Percentiles rank a stretch among this genome's conserved stretches.
Evolutionary conservation across 2,329 filamentous ascomycete species (phyloP).

Genomic region (Cladophialophora chaetospira): DNA sequence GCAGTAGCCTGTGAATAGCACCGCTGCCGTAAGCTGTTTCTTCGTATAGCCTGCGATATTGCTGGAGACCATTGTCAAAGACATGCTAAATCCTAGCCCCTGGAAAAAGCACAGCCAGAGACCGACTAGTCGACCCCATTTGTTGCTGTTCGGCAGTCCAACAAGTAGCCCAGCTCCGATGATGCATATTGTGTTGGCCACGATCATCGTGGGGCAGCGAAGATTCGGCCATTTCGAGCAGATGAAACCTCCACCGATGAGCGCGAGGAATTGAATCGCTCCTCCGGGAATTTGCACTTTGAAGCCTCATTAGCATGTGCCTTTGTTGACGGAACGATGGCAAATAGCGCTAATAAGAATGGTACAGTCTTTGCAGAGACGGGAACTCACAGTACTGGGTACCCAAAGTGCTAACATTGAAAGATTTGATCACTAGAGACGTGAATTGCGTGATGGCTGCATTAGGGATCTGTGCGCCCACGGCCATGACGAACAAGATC

Average conservation of each 20-base stretch:
- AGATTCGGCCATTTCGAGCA: slow-evolving; percentile 54
- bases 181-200: slow-evolving; percentile 59
- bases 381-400: slow-evolving; percentile 60
- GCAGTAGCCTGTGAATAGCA: slow-evolving; percentile 32
- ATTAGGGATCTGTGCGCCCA: slow-evolving; percentile 59
- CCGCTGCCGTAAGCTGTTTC: slow-evolving; percentile 27
- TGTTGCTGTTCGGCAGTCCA: slow-evolving; percentile 52
- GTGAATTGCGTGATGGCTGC: slow-evolving; percentile 56
- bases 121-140: slow-evolving; percentile 60
- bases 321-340: no score
- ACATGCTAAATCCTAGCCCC: slow-evolving; percentile 56
- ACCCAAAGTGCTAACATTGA: slow-evolving; percentile 52
- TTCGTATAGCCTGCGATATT: slow-evolving; percentile 34
- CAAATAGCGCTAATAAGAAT: no score
- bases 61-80: slow-evolving; percentile 52
- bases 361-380: no score
- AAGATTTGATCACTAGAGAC: slow-evolving; percentile 52
- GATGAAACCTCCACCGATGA: slow-evolving; percentile 54
- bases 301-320: no score
- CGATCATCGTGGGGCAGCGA: slow-evolving; percentile 58
- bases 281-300: slow-evolving; percentile 64
- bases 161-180: slow-evolving; percentile 56
- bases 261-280: slow-evolving; percentile 57
- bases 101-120: slow-evolving; percentile 61
- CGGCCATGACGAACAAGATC: slow-evolving; percentile 58